Evolutionary conservation across 2,329 filamentous ascomycete species (phyloP).

Genomic region (Penicillium thymicola): DNA sequence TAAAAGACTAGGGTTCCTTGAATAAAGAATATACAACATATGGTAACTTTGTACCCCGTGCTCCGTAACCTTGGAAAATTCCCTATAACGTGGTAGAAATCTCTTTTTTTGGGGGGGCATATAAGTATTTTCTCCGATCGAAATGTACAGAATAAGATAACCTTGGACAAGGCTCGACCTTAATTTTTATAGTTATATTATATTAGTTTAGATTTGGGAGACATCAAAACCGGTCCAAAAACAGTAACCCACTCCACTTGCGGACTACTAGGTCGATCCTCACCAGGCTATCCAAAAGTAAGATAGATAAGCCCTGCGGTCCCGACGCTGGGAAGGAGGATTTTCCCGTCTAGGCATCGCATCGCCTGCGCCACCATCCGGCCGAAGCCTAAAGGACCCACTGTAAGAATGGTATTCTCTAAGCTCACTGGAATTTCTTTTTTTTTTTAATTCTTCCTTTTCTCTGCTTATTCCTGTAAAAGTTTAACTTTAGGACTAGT

Average conservation of each 20-base stretch:
- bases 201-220: background rate
- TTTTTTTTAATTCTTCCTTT: background rate
- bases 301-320: slow-evolving; percentile 28
- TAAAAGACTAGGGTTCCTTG: slow-evolving; percentile 9
- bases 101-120: too few relatives aligned
- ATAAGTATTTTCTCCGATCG: too few relatives aligned
- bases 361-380: slow-evolving; percentile 21
- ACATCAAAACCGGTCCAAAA: slow-evolving; percentile 7
- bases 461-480: background rate
- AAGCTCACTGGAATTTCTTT: slow-evolving; percentile 9
- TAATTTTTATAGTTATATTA: too few relatives aligned
- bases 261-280: slow-evolving; percentile 21
- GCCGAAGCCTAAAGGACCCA: slow-evolving; percentile 19
- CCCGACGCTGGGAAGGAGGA: slow-evolving; percentile 20
- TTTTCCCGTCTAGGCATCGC: slow-evolving; percentile 24
- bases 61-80: background rate
- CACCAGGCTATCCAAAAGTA: slow-evolving; percentile 13
- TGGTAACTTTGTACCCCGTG: background rate
- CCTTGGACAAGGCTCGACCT: too few relatives aligned
- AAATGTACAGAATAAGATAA: background rate
- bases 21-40: background rate
- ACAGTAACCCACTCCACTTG: slow-evolving; percentile 17
- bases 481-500: background rate
- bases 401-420: slow-evolving; percentile 8
- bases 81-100: background rate